Base-by-base conservation (phyloP, 108 stramenopile genomes). In the Skeletonema marinoi region DNA sequence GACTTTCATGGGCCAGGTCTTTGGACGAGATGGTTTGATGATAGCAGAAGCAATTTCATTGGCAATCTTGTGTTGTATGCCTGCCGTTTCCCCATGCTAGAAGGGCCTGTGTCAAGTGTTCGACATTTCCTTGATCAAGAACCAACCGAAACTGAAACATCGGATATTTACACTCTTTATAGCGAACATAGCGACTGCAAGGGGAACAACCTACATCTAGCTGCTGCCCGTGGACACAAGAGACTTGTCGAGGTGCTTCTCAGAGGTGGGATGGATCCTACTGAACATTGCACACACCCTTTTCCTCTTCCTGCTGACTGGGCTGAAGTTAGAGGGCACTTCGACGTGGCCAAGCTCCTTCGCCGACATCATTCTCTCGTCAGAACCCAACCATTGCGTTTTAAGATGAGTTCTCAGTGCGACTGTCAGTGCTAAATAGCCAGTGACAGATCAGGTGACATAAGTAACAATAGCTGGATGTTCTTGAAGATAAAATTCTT, bases 181-280 rank as follows among this genome's bases (percentile, higher is more conserved):
- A 1, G 5, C 7, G 8, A 38, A 11, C 65, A 65, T 19, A 50
- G 50, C 51, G 65, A 36, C 19, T 16, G 62, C 9, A 71, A 71
- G 9, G 70, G 72, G 13, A 73, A 73, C 39, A 33, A 44, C 21
- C 19, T 73, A 10, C 72, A 73, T 14, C 3, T 39, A 38, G 72
- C 72, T 66, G 72, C 72, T 65, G 72, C 64, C 3, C 63, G 72
- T 42, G 72, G 72, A 14, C 72, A 73, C 64, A 73, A 41, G 39
- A 33, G 39, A 9, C 25, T 73, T 21, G 64, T 73, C 63, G 19
- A 44, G 17, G 72, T 36, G 63, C 72, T 73, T 16, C 32, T 73
- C 29, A 17, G 32, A 65, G 63, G 64, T 39, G 72, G 72, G 16
- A 73, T 73, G 72, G 32, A 73, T 38, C 72, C 63, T 39, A 17